Evolutionary conservation across 805 yeast genomes (phyloP).

Genomic region (Myxozyma neglecta): DNA sequence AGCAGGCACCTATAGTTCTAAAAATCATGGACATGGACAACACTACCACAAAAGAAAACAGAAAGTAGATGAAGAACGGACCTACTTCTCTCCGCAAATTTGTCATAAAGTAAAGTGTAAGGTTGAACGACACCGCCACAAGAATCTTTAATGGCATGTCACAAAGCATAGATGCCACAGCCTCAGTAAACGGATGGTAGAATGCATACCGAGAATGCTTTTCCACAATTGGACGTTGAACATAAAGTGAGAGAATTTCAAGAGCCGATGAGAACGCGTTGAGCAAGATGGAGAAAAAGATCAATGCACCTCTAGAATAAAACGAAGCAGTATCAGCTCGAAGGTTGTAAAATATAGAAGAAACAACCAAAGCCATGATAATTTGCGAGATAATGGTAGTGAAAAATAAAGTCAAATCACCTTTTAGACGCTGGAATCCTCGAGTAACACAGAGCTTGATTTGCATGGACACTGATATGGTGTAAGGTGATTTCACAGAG

Average conservation of each 20-base stretch:
- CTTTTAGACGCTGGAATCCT: slow-evolving; percentile 51
- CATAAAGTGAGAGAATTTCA: slow-evolving; percentile 48
- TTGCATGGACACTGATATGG: slow-evolving; percentile 51
- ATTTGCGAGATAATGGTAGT: slow-evolving; percentile 51
- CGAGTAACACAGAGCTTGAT: slow-evolving; percentile 38
- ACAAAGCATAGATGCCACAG: slow-evolving; percentile 59
- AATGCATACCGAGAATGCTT: slow-evolving; percentile 73
- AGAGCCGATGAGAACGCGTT: slow-evolving; percentile 49
- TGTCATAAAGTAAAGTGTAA: slow-evolving; percentile 60
- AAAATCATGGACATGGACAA: slow-evolving; percentile 54
- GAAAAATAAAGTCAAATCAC: slow-evolving; percentile 55
- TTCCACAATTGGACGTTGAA: slow-evolving; percentile 58
- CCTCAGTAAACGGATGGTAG: slow-evolving; percentile 74
- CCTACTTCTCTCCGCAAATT: slow-evolving; percentile 52
- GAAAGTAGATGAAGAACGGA: slow-evolving; percentile 52
- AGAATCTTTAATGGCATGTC: slow-evolving; percentile 62
- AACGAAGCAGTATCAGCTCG: slow-evolving; percentile 55
- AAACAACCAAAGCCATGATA: slow-evolving; percentile 59
- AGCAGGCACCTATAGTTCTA: slow-evolving; percentile 53
- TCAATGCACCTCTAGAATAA: slow-evolving; percentile 61
- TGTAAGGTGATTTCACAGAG: slow-evolving; percentile 46
- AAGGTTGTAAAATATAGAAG: slow-evolving; percentile 61
- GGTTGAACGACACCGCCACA: slow-evolving; percentile 47
- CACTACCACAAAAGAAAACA: slow-evolving; percentile 49
- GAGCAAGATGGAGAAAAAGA: slow-evolving; percentile 48